phyloP scores from a whole-genome alignment of 805 yeast species.

The Wickerhamomyces chambardii region DNA sequence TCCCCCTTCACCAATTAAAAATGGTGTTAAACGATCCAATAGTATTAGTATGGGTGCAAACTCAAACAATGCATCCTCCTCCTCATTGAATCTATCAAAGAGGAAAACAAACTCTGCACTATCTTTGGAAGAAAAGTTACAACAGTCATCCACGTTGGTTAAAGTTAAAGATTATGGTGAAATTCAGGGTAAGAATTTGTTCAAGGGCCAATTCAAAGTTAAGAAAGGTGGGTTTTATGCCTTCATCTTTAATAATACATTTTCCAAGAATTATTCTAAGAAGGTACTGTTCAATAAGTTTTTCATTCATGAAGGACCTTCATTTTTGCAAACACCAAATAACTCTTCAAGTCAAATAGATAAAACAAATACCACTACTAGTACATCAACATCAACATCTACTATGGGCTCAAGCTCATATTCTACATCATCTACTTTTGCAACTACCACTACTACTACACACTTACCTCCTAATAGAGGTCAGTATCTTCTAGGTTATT shows the following conservation, averaged over 20 bases:
- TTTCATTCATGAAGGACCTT: constrained; percentile 15
- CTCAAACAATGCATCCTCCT: constrained; percentile 3
- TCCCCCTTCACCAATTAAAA: background rate
- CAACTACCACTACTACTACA: constrained; percentile 13
- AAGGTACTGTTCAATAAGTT: constrained; percentile 56
- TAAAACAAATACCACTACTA: background rate
- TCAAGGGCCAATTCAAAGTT: constrained; percentile 54
- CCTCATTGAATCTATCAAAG: constrained; percentile 16
- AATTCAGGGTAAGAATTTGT: constrained; percentile 50
- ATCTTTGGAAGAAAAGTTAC: constrained; percentile 49
- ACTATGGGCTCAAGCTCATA: constrained; percentile 2
- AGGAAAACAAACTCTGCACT: constrained; percentile 27
- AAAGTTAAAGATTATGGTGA: constrained; percentile 47
- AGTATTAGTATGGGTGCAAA: background rate
- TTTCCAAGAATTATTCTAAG: constrained; percentile 78
- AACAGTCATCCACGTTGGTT: constrained; percentile 34
- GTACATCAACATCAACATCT: too few species aligned
- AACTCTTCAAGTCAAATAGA: background rate
- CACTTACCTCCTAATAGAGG: constrained; percentile 41
- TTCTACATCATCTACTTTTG: constrained; percentile 8
- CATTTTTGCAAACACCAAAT: constrained; percentile 2
- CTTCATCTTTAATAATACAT: constrained; percentile 86
- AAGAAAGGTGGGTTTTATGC: constrained; percentile 67
- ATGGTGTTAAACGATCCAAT: background rate
- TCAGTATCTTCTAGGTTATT: constrained; percentile 66